Evolutionary conservation across 768 basidiomycete species (phyloP).

Genomic region (Mycena chlorophos): DNA sequence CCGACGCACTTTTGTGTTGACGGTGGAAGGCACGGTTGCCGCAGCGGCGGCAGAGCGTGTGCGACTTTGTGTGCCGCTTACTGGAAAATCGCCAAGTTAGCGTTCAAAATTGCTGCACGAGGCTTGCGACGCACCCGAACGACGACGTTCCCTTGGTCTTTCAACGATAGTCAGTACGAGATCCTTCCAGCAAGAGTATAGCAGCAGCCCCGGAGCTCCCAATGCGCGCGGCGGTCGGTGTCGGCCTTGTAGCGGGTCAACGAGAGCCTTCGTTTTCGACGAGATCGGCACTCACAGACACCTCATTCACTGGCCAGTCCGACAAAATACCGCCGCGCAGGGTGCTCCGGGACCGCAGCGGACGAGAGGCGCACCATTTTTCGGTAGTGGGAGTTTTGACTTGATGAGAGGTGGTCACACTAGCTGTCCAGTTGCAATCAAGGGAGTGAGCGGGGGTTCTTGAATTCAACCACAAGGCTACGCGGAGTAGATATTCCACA

Average conservation of each 20-base stretch:
- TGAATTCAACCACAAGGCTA: too few species aligned
- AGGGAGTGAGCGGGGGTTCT: too few species aligned
- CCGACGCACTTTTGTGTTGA: conserved; percentile 89
- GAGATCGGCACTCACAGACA: not conserved
- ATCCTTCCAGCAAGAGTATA: not conserved
- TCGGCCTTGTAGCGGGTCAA: not conserved
- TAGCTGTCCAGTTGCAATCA: too few species aligned
- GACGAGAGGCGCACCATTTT: not conserved
- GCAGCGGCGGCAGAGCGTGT: conserved; percentile 97
- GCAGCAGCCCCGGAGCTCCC: not conserved
- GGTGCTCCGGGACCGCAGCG: not conserved
- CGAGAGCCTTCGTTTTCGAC: too few species aligned
- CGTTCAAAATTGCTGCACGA: not conserved
- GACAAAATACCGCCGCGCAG: not conserved
- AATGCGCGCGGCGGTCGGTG: too few species aligned
- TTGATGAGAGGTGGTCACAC: not conserved
- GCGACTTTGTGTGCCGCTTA: conserved; percentile 96
- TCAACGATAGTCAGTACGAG: not conserved
- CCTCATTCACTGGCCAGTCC: not conserved
- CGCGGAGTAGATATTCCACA: not conserved
- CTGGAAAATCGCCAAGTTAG: conserved; percentile 39
- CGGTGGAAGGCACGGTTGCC: conserved; percentile 95
- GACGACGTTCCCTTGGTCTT: conserved; percentile 82
- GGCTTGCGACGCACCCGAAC: conserved; percentile 69
- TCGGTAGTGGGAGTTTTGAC: not conserved